Conservation (phyloP, 805 yeast species). For the Nakazawaea siamensis region DNA sequence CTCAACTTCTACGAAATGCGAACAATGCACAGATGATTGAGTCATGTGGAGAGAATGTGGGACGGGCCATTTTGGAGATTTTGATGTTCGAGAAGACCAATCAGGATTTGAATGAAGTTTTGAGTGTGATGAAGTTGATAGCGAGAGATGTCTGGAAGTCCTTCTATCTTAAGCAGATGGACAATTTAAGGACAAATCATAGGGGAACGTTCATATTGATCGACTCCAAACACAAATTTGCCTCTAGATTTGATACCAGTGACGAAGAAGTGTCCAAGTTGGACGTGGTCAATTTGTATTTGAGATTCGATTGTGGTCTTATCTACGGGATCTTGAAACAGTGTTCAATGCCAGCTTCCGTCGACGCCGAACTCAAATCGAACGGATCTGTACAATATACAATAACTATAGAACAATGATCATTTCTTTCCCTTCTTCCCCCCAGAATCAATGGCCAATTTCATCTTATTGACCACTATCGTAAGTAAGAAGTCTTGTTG, state of each 20-base stretch:
- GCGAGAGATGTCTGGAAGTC: slow-evolving; percentile 89
- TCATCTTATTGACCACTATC: slow-evolving; percentile 66
- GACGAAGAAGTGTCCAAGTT: slow-evolving; percentile 1
- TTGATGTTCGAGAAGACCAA: slow-evolving; percentile 19
- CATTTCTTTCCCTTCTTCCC: slow-evolving; percentile 12
- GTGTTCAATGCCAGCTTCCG: slow-evolving; percentile 3
- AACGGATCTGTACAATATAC: slow-evolving; percentile 10
- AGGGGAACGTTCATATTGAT: slow-evolving; percentile 75
- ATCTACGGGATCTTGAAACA: slow-evolving; percentile 8
- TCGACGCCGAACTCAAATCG: slow-evolving; percentile 5
- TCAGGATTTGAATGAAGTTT: slow-evolving; percentile 45
- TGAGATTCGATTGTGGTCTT: slow-evolving; percentile 9
- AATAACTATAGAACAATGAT: slow-evolving; percentile 1
- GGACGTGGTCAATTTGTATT: slow-evolving; percentile 5
- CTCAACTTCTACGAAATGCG: slow-evolving; percentile 28
- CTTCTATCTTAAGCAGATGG: slow-evolving; percentile 80
- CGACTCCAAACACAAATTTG: slow-evolving; percentile 27
- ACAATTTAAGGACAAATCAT: slow-evolving; percentile 87
- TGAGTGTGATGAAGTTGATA: slow-evolving; percentile 84
- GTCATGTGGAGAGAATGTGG: slow-evolving; percentile 52
- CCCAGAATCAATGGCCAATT: slow-evolving; percentile 22
- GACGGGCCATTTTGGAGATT: slow-evolving; percentile 21
- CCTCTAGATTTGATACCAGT: slow-evolving; percentile 4
- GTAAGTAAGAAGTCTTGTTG: slow-evolving; percentile 60
- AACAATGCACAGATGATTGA: slow-evolving; percentile 57